phyloP scores from a whole-genome alignment of 352 stramenopile genomes.

The Halophytophthora batemanensis region DNA sequence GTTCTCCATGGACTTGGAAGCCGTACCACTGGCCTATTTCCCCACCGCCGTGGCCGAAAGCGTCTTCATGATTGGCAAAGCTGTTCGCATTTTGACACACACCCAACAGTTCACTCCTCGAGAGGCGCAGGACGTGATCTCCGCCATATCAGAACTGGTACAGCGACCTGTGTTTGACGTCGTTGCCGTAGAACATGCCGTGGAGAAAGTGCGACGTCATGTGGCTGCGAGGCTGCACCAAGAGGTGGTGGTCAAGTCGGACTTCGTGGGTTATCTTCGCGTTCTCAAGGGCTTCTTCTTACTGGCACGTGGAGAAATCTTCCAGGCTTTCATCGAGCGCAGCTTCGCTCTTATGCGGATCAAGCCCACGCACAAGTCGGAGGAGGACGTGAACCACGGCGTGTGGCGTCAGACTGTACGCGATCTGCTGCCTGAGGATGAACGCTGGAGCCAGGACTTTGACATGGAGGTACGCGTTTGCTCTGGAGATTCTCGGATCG shows the following conservation, averaged over 20 bases:
- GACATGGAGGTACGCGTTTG: conserved; percentile 34
- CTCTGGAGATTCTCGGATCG: neutral
- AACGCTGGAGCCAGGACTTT: conserved; percentile 37
- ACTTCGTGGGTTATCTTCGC: conserved; percentile 58
- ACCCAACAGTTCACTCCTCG: conserved; percentile 42
- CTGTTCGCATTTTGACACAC: conserved; percentile 49
- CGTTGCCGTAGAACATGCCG: conserved; percentile 42
- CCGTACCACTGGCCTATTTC: conserved; percentile 61
- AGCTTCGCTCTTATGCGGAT: conserved; percentile 51
- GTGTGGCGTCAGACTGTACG: conserved; percentile 55
- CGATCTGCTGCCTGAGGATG: conserved; percentile 46
- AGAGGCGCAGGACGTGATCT: conserved; percentile 49
- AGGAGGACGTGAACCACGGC: conserved; percentile 64
- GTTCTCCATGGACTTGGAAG: conserved; percentile 51
- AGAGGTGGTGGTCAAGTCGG: conserved; percentile 61
- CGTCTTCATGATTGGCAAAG: conserved; percentile 69
- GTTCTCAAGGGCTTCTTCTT: conserved; percentile 70
- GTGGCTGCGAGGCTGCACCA: conserved; percentile 56
- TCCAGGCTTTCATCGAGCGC: conserved; percentile 69
- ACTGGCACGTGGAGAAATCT: conserved; percentile 62
- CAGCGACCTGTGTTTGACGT: conserved; percentile 41
- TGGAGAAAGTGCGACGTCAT: conserved; percentile 53
- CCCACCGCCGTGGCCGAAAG: conserved; percentile 53
- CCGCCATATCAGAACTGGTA: conserved; percentile 34
- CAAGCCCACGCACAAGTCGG: conserved; percentile 44